These are phyloP conservation scores for Nicotiana rustica DNA, from an alignment of 305 asterid genomes.

Conservation along the genomic window DNA sequence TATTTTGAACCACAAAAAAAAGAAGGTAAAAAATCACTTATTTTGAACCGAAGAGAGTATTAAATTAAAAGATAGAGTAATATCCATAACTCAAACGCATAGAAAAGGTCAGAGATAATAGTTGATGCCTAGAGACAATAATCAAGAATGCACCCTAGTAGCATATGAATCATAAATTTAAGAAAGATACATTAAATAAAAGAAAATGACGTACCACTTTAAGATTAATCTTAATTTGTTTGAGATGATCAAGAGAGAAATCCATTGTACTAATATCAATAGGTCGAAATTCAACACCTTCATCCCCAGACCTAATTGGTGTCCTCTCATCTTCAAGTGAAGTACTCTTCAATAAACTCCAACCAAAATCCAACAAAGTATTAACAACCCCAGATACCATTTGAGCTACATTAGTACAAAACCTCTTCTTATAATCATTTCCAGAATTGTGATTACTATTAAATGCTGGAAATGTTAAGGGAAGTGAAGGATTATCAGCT, in stretches of 20 bases:
- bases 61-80: too few relatives aligned
- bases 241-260: constrained; percentile 56
- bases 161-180: neutral
- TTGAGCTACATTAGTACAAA: constrained; percentile 36
- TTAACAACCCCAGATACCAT: constrained; percentile 43
- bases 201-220: constrained; percentile 55
- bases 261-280: constrained; percentile 54
- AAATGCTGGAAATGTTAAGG: constrained; percentile 63
- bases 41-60: too few relatives aligned
- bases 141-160: neutral
- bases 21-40: too few relatives aligned
- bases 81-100: too few relatives aligned
- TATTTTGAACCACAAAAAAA: too few relatives aligned
- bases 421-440: neutral
- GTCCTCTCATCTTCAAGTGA: constrained; percentile 55
- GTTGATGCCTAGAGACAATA: too few relatives aligned
- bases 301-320: constrained; percentile 62
- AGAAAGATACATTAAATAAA: neutral
- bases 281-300: constrained; percentile 55
- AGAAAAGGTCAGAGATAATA: too few relatives aligned
- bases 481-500: constrained; percentile 63
- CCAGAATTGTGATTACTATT: constrained; percentile 26
- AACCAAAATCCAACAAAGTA: constrained; percentile 62
- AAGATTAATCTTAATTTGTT: constrained; percentile 60
- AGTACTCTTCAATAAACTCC: constrained; percentile 57